phyloP scores from a whole-genome alignment of 768 basidiomycete genomes.

The Rhodocollybia butyracea region DNA sequence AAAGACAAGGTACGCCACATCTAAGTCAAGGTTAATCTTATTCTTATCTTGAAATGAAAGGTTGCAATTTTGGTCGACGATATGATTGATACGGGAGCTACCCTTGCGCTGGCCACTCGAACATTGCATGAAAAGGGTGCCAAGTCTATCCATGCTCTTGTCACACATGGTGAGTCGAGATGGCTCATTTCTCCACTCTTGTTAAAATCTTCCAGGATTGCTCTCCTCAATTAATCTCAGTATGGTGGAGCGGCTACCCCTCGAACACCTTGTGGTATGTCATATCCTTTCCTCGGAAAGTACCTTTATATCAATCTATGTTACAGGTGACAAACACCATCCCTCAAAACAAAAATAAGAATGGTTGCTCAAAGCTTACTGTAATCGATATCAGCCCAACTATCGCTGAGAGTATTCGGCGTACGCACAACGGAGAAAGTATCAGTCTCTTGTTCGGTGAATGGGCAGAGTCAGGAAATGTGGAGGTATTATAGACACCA shows the following conservation, averaged over 20 bases:
- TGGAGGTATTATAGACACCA: neutral
- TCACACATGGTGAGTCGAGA: slow-evolving; percentile 89
- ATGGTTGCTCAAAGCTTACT: slow-evolving; percentile 68
- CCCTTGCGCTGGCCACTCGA: slow-evolving; percentile 79
- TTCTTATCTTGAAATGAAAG: slow-evolving; percentile 38
- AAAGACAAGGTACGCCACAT: slow-evolving; percentile 65
- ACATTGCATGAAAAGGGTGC: slow-evolving; percentile 90
- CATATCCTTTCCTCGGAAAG: neutral
- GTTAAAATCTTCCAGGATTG: slow-evolving; percentile 53
- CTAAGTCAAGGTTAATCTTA: neutral
- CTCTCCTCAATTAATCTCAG: slow-evolving; percentile 75
- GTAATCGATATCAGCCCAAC: slow-evolving; percentile 90
- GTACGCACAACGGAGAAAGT: slow-evolving; percentile 93
- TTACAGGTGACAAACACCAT: slow-evolving; percentile 98
- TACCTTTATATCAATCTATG: neutral
- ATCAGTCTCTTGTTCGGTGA: slow-evolving; percentile 87
- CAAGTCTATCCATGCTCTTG: slow-evolving; percentile 78
- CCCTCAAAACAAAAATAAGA: slow-evolving; percentile 74
- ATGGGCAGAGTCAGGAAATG: slow-evolving; percentile 55
- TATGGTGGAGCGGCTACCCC: slow-evolving; percentile 64
- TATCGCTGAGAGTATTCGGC: slow-evolving; percentile 92
- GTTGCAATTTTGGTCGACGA: slow-evolving; percentile 96
- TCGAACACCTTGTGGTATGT: slow-evolving; percentile 83
- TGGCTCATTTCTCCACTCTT: slow-evolving; percentile 14
- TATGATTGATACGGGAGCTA: slow-evolving; percentile 95